phyloP scores from a whole-genome alignment of 2,329 filamentous ascomycete genomes.

The Polychaeton citri region DNA sequence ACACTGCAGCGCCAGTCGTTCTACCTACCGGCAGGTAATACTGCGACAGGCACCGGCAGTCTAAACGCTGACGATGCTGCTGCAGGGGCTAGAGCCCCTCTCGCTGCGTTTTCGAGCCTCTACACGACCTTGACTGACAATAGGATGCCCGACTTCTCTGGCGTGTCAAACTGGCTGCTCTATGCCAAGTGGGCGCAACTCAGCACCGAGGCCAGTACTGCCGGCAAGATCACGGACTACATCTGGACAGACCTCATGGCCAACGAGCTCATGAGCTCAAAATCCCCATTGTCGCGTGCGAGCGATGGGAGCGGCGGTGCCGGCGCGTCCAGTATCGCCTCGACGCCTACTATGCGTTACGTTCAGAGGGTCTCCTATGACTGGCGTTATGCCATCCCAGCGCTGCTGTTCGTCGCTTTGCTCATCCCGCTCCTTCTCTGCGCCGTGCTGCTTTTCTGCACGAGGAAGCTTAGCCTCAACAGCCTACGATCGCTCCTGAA shows the following conservation, averaged over 20 bases:
- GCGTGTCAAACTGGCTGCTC: constrained; percentile 4
- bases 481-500: constrained; percentile 3
- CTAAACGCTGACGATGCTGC: too few relatives aligned
- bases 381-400: constrained; percentile 5
- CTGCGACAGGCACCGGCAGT: too few relatives aligned
- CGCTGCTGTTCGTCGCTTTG: constrained; percentile 3
- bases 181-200: constrained; percentile 4
- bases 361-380: constrained; percentile 3
- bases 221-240: constrained; percentile 2
- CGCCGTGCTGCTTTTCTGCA: constrained; percentile 2
- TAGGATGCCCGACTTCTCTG: constrained; percentile 1
- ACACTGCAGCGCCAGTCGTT: too few relatives aligned
- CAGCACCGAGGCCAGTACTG: background rate
- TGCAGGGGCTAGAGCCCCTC: constrained; percentile 2
- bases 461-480: constrained; percentile 1
- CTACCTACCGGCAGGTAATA: too few relatives aligned
- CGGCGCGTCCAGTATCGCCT: too few relatives aligned
- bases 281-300: constrained; percentile 1
- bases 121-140: background rate
- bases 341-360: constrained; percentile 1
- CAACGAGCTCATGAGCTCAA: constrained; percentile 2
- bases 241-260: constrained; percentile 7
- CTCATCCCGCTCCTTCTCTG: constrained; percentile 1
- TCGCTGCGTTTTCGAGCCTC: background rate
- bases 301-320: too few relatives aligned